Percentiles rank a stretch among this genome's conserved stretches.
These are phyloP conservation scores for Ceratopteris richardii DNA, from an alignment of 75 land plant species.

Conservation along the genomic window DNA sequence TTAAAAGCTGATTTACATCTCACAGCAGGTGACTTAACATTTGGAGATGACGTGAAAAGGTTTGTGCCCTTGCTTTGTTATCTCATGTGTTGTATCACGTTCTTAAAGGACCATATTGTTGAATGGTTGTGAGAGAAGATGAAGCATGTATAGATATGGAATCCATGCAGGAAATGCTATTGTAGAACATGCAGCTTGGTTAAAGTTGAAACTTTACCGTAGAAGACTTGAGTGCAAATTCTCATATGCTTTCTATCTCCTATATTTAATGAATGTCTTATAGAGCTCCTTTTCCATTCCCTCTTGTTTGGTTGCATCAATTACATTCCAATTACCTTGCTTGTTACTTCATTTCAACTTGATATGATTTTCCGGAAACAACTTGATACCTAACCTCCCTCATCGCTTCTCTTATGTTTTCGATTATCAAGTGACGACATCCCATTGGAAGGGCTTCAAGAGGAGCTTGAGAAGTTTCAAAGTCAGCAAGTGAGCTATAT, in stretches of 20 bases:
- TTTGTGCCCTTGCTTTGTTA: conserved; percentile 7
- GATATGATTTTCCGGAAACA: too few relatives aligned
- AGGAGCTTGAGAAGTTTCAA: conserved; percentile 77
- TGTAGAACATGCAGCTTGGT: background rate
- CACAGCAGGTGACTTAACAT: conserved; percentile 61
- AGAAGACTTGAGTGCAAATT: too few relatives aligned
- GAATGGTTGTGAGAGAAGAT: background rate
- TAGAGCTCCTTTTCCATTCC: too few relatives aligned
- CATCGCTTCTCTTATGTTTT: too few relatives aligned
- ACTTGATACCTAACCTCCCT: too few relatives aligned
- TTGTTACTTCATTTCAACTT: too few relatives aligned
- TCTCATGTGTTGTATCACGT: too few relatives aligned
- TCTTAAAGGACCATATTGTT: too few relatives aligned
- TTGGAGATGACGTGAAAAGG: conserved; percentile 61
- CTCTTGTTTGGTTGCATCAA: too few relatives aligned
- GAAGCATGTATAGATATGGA: background rate
- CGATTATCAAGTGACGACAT: conserved; percentile 66
- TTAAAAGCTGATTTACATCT: conserved; percentile 45
- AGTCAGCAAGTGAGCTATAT: conserved; percentile 22
- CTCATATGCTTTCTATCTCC: too few relatives aligned
- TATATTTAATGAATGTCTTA: too few relatives aligned
- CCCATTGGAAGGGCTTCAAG: conserved; percentile 81
- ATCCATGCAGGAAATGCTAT: background rate
- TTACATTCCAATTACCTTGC: too few relatives aligned
- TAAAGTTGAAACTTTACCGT: background rate